Conservation (phyloP, 2,329 filamentous ascomycete genomes). For the Claviceps africana region DNA sequence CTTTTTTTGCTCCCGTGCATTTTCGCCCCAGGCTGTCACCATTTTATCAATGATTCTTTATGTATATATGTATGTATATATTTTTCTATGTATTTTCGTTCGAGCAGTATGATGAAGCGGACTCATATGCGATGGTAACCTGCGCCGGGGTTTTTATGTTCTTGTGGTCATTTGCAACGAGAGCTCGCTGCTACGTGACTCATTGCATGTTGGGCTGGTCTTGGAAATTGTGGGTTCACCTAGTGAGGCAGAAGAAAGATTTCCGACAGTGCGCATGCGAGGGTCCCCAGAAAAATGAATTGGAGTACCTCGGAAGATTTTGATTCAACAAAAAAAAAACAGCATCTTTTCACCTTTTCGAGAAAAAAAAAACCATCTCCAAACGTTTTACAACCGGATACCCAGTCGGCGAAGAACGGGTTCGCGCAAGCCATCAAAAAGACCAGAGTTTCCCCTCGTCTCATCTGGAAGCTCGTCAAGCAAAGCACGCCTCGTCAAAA, state of each 20-base stretch:
- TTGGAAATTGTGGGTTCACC: background rate
- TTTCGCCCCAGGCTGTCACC: background rate
- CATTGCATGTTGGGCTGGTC: background rate
- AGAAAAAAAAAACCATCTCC: background rate
- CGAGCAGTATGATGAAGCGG: too few relatives aligned
- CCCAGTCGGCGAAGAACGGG: too few relatives aligned
- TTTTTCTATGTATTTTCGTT: too few relatives aligned
- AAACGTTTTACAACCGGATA: background rate
- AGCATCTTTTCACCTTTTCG: background rate
- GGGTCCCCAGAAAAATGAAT: background rate
- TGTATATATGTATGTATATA: too few relatives aligned
- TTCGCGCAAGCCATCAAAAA: background rate
- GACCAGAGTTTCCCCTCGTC: background rate
- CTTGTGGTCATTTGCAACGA: background rate
- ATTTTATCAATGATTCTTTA: too few relatives aligned
- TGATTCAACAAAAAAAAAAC: too few relatives aligned
- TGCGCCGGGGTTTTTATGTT: too few relatives aligned
- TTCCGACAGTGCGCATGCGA: background rate
- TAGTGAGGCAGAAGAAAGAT: background rate
- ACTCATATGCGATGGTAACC: too few relatives aligned
- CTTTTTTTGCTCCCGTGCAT: background rate
- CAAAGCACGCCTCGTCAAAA: background rate
- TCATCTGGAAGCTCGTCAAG: background rate
- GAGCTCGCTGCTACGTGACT: background rate
- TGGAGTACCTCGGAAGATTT: background rate